phyloP scores from a whole-genome alignment of 306 rosid species.

The Gillenia trifoliata region DNA sequence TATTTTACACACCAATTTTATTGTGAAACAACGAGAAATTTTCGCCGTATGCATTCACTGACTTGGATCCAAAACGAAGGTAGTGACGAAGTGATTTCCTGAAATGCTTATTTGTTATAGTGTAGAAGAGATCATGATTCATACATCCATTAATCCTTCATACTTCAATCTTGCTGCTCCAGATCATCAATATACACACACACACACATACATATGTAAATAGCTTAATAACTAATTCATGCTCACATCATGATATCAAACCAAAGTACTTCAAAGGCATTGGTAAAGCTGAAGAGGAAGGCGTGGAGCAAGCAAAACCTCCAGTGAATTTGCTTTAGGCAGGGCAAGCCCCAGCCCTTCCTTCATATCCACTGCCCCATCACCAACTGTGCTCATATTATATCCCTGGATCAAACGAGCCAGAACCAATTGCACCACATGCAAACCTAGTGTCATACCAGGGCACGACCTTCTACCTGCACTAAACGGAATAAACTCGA shows the following conservation, averaged over 20 bases:
- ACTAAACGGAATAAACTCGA: slow-evolving; percentile 33
- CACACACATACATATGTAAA: no score
- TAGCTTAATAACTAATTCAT: background rate
- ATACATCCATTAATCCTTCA: no score
- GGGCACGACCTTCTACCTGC: slow-evolving; percentile 33
- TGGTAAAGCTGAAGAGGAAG: slow-evolving; percentile 23
- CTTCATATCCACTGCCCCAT: slow-evolving; percentile 20
- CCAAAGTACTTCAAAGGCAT: background rate
- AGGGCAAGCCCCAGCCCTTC: slow-evolving; percentile 31
- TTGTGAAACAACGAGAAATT: no score
- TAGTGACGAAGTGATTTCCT: no score
- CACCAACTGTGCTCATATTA: slow-evolving; percentile 4
- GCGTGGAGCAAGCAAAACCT: slow-evolving; percentile 27
- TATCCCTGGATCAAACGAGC: slow-evolving; percentile 37
- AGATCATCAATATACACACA: no score
- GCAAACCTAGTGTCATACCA: slow-evolving; percentile 17
- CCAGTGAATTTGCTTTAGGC: slow-evolving; percentile 15
- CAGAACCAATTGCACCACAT: slow-evolving; percentile 19
- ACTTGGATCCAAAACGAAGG: no score
- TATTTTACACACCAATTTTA: no score
- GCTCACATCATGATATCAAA: background rate
- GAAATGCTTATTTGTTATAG: no score
- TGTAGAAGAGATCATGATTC: no score
- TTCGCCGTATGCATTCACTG: no score
- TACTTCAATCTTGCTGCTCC: no score